These are phyloP conservation scores for Cercospora canescens DNA, from an alignment of 2,329 filamentous ascomycete species.

Conservation along the genomic window DNA sequence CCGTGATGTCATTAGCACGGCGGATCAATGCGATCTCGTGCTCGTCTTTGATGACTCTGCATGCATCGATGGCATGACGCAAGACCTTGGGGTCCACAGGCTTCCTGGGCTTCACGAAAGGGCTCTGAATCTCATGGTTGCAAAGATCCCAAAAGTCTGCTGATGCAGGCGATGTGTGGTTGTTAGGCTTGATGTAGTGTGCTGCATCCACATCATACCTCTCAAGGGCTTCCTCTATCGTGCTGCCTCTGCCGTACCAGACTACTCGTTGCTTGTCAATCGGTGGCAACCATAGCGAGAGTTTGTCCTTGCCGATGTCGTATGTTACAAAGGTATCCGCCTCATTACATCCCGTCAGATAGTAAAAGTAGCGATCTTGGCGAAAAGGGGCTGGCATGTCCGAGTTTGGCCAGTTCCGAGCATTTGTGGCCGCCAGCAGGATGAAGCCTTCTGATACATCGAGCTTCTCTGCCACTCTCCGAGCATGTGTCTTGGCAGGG, in stretches of 20 bases:
- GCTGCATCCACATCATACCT: slow-evolving; percentile 81
- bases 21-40: slow-evolving; percentile 83
- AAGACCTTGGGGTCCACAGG: slow-evolving; percentile 41
- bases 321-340: slow-evolving; percentile 81
- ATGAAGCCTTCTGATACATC: slow-evolving; percentile 67
- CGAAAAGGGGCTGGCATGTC: slow-evolving; percentile 80
- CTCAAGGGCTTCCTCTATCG: slow-evolving; percentile 69
- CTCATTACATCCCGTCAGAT: slow-evolving; percentile 81
- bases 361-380: slow-evolving; percentile 83
- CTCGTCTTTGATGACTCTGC: slow-evolving; percentile 79
- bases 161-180: not conserved
- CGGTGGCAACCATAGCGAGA: slow-evolving; percentile 89
- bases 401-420: slow-evolving; percentile 59
- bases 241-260: slow-evolving; percentile 87
- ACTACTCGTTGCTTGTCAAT: slow-evolving; percentile 86
- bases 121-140: not conserved
- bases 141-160: not conserved
- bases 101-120: not conserved
- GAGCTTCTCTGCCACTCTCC: slow-evolving; percentile 75
- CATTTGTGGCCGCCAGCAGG: slow-evolving; percentile 69
- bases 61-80: slow-evolving; percentile 72
- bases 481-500: slow-evolving; percentile 84
- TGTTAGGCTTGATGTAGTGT: slow-evolving; percentile 37
- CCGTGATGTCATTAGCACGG: slow-evolving; percentile 77
- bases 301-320: slow-evolving; percentile 69